A percentile compares a stretch with the other conserved stretches of the same genome.
phyloP scores from a whole-genome alignment of 2,329 filamentous ascomycete species.

The Aspergillus carbonarius region DNA sequence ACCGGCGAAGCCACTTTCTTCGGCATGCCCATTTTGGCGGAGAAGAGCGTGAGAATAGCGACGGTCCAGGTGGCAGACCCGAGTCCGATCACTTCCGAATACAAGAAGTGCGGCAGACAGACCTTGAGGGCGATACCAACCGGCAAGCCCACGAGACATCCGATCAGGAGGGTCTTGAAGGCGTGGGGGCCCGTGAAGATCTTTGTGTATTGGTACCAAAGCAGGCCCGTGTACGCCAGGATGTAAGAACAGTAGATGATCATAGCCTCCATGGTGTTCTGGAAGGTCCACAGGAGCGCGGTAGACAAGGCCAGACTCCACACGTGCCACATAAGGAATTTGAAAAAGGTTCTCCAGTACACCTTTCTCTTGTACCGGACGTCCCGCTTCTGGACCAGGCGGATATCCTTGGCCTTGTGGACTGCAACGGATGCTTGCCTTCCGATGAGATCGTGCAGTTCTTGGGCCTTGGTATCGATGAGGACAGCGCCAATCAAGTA shows the following conservation, averaged over 20 bases:
- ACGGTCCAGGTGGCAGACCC: slow-evolving; percentile 53
- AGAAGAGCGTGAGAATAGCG: slow-evolving; percentile 50
- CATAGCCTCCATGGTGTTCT: slow-evolving; percentile 42
- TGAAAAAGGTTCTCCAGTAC: slow-evolving; percentile 53
- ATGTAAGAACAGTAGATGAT: slow-evolving; percentile 54
- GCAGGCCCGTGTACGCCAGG: slow-evolving; percentile 51
- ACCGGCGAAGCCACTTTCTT: slow-evolving; percentile 38
- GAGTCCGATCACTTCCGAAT: slow-evolving; percentile 50
- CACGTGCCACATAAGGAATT: slow-evolving; percentile 52
- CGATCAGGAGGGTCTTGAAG: slow-evolving; percentile 49
- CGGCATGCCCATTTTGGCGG: slow-evolving; percentile 51
- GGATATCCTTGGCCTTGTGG: slow-evolving; percentile 43
- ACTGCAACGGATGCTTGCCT: slow-evolving; percentile 44
- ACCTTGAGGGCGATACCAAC: slow-evolving; percentile 48
- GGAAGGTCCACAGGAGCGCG: slow-evolving; percentile 55
- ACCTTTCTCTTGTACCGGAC: slow-evolving; percentile 48
- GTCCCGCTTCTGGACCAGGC: slow-evolving; percentile 47
- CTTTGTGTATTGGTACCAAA: slow-evolving; percentile 56
- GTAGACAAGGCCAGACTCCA: slow-evolving; percentile 54
- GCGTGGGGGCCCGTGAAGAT: slow-evolving; percentile 54
- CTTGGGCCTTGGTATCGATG: slow-evolving; percentile 56
- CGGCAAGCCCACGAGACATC: slow-evolving; percentile 47
- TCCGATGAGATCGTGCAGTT: slow-evolving; percentile 49
- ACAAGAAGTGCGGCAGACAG: slow-evolving; percentile 42
- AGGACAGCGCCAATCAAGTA: slow-evolving; percentile 58